phyloP scores from a whole-genome alignment of 225 moss, liverwort and hornwort species.

The Anthoceros angustus region DNA sequence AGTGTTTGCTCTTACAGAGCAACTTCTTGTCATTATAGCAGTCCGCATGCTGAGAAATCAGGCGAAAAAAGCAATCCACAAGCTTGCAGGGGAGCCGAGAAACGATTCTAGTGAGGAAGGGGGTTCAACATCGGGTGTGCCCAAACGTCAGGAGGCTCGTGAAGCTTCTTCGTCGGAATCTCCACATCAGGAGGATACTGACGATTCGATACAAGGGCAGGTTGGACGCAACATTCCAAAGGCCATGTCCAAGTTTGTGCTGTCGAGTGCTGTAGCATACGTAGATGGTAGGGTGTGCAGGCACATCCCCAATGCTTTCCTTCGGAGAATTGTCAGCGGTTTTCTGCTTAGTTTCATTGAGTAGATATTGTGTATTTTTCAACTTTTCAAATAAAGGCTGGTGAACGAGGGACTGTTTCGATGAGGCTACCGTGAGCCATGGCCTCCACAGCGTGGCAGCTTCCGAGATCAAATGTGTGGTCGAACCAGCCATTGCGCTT shows the following conservation, averaged over 20 bases:
- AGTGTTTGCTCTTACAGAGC: slow-evolving; percentile 73
- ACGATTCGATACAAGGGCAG: not conserved
- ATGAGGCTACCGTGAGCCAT: too few species aligned
- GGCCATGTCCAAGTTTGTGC: slow-evolving; percentile 55
- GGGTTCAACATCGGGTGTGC: not conserved
- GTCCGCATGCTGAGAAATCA: slow-evolving; percentile 72
- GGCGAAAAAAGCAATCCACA: slow-evolving; percentile 36
- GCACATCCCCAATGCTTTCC: slow-evolving; percentile 78
- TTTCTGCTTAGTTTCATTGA: slow-evolving; percentile 96
- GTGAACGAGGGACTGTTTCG: too few species aligned
- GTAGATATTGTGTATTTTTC: slow-evolving; percentile 12
- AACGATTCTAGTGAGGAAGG: not conserved
- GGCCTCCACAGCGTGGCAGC: too few species aligned
- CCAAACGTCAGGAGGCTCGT: slow-evolving; percentile 13
- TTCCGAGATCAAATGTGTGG: too few species aligned
- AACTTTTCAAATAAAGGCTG: too few species aligned
- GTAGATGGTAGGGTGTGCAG: slow-evolving; percentile 89
- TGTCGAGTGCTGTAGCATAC: slow-evolving; percentile 79
- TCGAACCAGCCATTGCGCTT: too few species aligned
- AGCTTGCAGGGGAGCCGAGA: slow-evolving; percentile 10
- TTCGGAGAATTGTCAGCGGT: slow-evolving; percentile 77
- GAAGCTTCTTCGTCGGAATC: slow-evolving; percentile 21
- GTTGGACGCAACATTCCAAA: not conserved
- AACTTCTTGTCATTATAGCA: slow-evolving; percentile 82
- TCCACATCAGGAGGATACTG: slow-evolving; percentile 28